Evolutionary conservation across 805 yeast genomes (phyloP).

Genomic region (Teunomyces lycoperdinae): DNA sequence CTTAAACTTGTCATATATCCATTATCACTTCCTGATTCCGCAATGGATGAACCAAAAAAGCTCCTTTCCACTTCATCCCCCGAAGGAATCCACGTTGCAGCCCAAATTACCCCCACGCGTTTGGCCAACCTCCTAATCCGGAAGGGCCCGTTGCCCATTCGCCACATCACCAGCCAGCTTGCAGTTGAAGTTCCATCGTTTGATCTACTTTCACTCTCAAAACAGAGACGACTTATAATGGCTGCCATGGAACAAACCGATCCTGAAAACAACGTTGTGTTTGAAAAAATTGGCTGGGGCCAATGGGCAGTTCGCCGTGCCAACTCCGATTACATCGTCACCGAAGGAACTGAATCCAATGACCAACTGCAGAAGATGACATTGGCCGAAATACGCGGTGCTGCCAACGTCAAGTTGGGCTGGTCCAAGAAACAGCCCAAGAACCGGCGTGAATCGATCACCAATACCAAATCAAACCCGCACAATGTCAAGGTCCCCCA

Average conservation of each 20-base stretch:
- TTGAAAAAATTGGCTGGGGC: constrained; percentile 97
- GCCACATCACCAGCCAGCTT: constrained; percentile 81
- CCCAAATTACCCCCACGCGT: constrained; percentile 76
- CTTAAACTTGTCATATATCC: too few species aligned
- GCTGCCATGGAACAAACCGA: constrained; percentile 80
- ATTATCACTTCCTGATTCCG: too few species aligned
- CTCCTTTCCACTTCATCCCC: constrained; percentile 76
- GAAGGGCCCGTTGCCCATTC: constrained; percentile 87
- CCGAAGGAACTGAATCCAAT: constrained; percentile 40
- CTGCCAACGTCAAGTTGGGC: constrained; percentile 34
- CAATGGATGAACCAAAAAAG: constrained; percentile 11
- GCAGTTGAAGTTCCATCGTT: constrained; percentile 75
- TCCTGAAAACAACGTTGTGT: constrained; percentile 56
- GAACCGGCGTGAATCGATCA: constrained; percentile 50
- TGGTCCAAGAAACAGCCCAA: constrained; percentile 36
- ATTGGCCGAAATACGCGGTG: constrained; percentile 34
- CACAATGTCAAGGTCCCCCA: constrained; percentile 48
- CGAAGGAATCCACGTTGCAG: constrained; percentile 83
- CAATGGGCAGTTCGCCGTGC: constrained; percentile 82
- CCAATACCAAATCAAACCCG: constrained; percentile 41
- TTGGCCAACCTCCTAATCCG: constrained; percentile 63
- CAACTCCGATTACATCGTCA: constrained; percentile 44
- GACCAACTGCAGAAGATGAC: constrained; percentile 9
- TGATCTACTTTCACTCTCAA: constrained; percentile 75
- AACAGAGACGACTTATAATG: constrained; percentile 88